A percentile compares a stretch with the other conserved stretches of the same genome.
Conservation (phyloP, 1,139 yeast species). For the Blastobotrys serpentis region DNA sequence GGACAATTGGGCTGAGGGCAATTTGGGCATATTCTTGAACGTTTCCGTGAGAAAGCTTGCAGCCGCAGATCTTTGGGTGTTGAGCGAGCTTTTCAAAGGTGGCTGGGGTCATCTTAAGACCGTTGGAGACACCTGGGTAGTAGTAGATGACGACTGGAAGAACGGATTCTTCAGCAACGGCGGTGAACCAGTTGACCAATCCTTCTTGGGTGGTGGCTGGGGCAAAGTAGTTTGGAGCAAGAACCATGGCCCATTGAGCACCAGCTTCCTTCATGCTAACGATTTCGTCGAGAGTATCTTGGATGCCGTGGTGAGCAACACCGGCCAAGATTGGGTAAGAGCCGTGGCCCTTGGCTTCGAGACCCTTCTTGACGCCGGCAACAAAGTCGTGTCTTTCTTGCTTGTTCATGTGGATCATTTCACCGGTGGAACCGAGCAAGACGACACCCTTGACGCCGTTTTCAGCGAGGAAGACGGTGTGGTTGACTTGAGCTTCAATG, state of each 20-base stretch:
- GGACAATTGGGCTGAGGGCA: constrained; percentile 41
- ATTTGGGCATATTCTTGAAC: constrained; percentile 37
- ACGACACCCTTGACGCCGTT: constrained; percentile 50
- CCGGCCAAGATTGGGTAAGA: constrained; percentile 47
- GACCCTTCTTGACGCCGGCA: constrained; percentile 38
- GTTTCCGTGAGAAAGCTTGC: constrained; percentile 49
- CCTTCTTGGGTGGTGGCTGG: constrained; percentile 45
- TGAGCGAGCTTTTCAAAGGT: constrained; percentile 38
- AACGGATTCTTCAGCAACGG: constrained; percentile 46
- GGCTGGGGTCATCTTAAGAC: constrained; percentile 41
- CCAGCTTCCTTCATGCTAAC: constrained; percentile 43
- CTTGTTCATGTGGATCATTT: constrained; percentile 47
- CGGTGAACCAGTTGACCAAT: constrained; percentile 45
- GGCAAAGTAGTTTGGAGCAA: constrained; percentile 52
- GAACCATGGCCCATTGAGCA: constrained; percentile 47
- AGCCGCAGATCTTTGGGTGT: constrained; percentile 50
- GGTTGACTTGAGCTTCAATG: constrained; percentile 45
- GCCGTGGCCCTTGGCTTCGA: constrained; percentile 40
- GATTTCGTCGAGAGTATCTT: constrained; percentile 45
- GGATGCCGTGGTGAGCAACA: constrained; percentile 44
- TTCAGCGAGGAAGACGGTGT: constrained; percentile 43
- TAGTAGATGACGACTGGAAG: constrained; percentile 51
- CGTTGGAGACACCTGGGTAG: constrained; percentile 52
- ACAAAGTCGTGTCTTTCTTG: constrained; percentile 44
- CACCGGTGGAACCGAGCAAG: constrained; percentile 53